Base-by-base conservation (phyloP, 331 rosid genomes). In the Ulmus americana region DNA sequence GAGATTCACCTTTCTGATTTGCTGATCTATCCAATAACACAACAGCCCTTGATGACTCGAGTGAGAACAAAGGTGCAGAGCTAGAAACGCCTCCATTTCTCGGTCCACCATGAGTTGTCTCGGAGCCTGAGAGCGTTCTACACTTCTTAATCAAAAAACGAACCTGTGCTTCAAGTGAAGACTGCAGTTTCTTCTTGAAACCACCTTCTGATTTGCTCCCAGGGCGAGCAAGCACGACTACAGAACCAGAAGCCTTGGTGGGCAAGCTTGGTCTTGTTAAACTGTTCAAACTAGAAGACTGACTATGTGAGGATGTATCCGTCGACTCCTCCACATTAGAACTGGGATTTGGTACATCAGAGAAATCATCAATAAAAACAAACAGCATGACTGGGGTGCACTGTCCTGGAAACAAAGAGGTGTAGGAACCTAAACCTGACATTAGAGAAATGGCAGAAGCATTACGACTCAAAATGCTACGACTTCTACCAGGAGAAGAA, bases 321-420 rank as follows among this genome's bases (percentile, higher is more conserved):
- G 65, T 64, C 41, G 81, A 59, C 52, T 85, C 95, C 66, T 86
- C 96, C 74, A 76, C 76, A 70, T 65, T 86, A n/a, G 77, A 61
- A 68, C 79, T 62, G 45, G 89, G 65, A 78, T 67, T 79, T 5
- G 79, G 63, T 59, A 68, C 67, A 70, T 76, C 80, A 42, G 77
- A 88, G 84, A 88, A 85, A 72, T 92, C 96, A 62, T 82, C 96
- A 10, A 88, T 28, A 45, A 88, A 85, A 68, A 83, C 90, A 82
- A 92, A 88, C 70, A 92, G 74, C 65, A 78, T 75, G 75, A 92
- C 97, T 57, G 95, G 96, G 44, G 82, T 88, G 77, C 97, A 88
- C 75, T 83, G 96, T 74, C 97, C 96, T 28, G 95, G 97, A 80
- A 88, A 86, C 86, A 88, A 80, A 75, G 94, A 86, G 77, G 95